Base-by-base conservation (phyloP, 768 basidiomycete genomes). In the Termitomyces sp. region DNA sequence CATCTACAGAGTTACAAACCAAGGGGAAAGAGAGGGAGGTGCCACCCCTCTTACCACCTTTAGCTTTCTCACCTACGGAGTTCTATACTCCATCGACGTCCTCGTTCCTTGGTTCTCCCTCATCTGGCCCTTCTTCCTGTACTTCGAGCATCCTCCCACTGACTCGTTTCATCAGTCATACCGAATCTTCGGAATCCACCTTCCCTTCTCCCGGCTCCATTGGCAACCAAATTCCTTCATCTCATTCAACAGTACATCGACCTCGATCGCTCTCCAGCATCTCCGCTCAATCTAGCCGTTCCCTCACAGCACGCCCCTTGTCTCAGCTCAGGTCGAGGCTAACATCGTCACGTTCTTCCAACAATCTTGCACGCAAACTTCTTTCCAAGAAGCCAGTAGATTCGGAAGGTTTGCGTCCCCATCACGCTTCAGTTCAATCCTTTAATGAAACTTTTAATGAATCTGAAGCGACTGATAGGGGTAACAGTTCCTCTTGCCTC, bases 21-120 rank as follows among this genome's bases (percentile, higher is more conserved):
- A 80, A 81, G 65, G 80, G 78, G 28, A 90, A 86, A 72, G 83
- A 78, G 63, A 88, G 80, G 70, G 84, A 76, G 72, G 75, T 65
- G 57, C 80, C 85, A 45, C 84, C 88, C 56, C 75, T 75, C 66
- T 76, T 89, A 58, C 86, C 88, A 57, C 86, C 88, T 59, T 74
- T 89, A 57, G 72, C 77, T 32, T 84, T 91, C 64, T 75, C 81
- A 50, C 74, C 81, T 30, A 72, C 85, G 37, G 75, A 76, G 55
- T 74, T 88, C 59, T 72, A 69, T 51, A 80, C 63, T 27, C 65
- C 75, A 49, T 66, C 73, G 45, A 68, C 67, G 59, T 75, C 76
- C 71, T 69, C 75, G 32, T 71, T 73, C 25, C 62, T 71, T 21
- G 45, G 58, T 45, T 37, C 55, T n/a, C 71, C 72, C 11, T 64